Percentiles rank a stretch among this genome's conserved stretches.
phyloP scores from a whole-genome alignment of 306 rosid genomes.

The Malus domestica region DNA sequence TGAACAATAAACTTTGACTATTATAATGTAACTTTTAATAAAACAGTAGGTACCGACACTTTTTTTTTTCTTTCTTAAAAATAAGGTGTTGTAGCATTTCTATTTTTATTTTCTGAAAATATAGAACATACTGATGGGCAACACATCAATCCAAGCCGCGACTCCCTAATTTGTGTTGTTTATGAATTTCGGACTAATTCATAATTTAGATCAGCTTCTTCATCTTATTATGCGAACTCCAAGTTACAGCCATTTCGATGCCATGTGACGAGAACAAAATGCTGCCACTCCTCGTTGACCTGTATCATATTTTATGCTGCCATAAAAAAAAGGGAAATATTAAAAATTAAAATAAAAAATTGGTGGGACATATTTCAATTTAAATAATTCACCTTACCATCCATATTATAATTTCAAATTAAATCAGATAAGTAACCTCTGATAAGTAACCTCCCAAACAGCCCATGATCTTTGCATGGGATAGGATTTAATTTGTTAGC shows the following conservation, averaged over 20 bases:
- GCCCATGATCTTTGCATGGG: conserved; percentile 44
- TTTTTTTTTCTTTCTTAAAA: too few species aligned
- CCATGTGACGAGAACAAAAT: conserved; percentile 17
- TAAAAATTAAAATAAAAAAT: background rate
- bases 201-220: background rate
- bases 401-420: background rate
- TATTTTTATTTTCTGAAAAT: background rate
- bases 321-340: background rate
- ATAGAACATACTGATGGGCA: background rate
- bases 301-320: background rate
- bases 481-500: conserved; percentile 18
- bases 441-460: conserved; percentile 5
- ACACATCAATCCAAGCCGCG: background rate
- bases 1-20: too few species aligned
- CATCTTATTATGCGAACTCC: background rate
- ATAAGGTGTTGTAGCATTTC: background rate
- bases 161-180: background rate
- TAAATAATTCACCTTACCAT: background rate
- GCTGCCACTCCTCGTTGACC: conserved; percentile 5
- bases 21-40: too few species aligned
- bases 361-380: background rate
- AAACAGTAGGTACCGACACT: too few species aligned
- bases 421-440: background rate
- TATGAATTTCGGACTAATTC: background rate
- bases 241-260: conserved; percentile 8